These are phyloP conservation scores for Saccharomycopsis sp. DNA, from an alignment of 805 yeast species.

Conservation along the genomic window DNA sequence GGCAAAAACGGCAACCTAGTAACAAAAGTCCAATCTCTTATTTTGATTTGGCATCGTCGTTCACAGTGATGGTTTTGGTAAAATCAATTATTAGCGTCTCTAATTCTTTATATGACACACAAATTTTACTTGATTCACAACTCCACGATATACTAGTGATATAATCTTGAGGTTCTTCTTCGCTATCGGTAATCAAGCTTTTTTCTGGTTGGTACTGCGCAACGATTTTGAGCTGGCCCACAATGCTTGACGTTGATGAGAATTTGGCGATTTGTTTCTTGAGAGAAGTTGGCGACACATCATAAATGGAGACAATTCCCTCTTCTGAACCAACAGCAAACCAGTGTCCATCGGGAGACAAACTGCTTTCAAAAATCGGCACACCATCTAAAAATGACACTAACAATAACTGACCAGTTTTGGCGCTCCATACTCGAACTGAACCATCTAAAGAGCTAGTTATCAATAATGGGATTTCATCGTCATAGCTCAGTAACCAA, in stretches of 20 bases:
- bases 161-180: slow-evolving; percentile 21
- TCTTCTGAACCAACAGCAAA: slow-evolving; percentile 62
- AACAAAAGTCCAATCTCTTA: no score
- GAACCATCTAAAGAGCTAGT: slow-evolving; percentile 68
- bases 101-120: slow-evolving; percentile 27
- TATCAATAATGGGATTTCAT: slow-evolving; percentile 28
- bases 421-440: slow-evolving; percentile 59
- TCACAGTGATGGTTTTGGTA: no score
- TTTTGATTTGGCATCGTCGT: no score
- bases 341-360: slow-evolving; percentile 43
- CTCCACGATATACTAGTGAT: slow-evolving; percentile 33
- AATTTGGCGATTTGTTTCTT: slow-evolving; percentile 15
- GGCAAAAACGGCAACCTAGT: no score
- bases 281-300: slow-evolving; percentile 26
- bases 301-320: slow-evolving; percentile 53
- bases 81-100: slow-evolving; percentile 14
- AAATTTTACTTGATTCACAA: slow-evolving; percentile 24
- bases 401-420: slow-evolving; percentile 34
- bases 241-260: not conserved
- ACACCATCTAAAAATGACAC: slow-evolving; percentile 38
- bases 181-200: slow-evolving; percentile 23
- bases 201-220: slow-evolving; percentile 28
- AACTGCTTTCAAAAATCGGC: slow-evolving; percentile 46
- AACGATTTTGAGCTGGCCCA: slow-evolving; percentile 18
- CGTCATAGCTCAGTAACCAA: slow-evolving; percentile 40